Conservation (phyloP, 2,329 filamentous ascomycete genomes). For the Rachicladosporium sp. region DNA sequence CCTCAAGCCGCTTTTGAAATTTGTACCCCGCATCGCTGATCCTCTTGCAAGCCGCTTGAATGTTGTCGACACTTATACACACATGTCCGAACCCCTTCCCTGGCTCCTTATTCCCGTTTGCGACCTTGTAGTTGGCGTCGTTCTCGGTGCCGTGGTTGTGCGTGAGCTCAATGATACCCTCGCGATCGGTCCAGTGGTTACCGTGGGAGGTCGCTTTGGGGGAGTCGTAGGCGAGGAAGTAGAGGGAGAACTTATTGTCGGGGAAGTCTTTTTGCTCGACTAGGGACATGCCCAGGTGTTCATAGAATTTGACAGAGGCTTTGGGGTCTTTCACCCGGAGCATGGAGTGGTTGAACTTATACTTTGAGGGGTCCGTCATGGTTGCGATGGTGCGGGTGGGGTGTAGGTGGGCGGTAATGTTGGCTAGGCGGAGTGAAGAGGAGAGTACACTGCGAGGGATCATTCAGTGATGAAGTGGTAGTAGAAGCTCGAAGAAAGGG, state of each 20-base stretch:
- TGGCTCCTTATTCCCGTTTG: conserved; percentile 86
- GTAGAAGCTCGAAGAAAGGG: no score
- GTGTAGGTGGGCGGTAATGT: conserved; percentile 9
- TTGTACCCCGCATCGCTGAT: conserved; percentile 81
- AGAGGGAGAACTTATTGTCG: conserved; percentile 85
- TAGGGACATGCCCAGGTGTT: conserved; percentile 76
- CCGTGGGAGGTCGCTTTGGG: conserved; percentile 61
- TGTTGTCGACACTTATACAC: conserved; percentile 55
- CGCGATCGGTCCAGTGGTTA: conserved; percentile 63
- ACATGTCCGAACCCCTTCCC: conserved; percentile 73
- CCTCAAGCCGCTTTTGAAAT: conserved; percentile 89
- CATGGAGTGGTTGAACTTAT: conserved; percentile 53
- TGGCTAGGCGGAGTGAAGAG: conserved; percentile 4
- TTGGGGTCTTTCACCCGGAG: conserved; percentile 83
- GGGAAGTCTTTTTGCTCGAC: conserved; percentile 72
- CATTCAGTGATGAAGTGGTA: not conserved
- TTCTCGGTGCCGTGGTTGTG: conserved; percentile 81
- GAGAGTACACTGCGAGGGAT: not conserved
- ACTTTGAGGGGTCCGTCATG: conserved; percentile 48
- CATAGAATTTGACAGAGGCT: conserved; percentile 75
- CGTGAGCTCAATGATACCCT: conserved; percentile 69
- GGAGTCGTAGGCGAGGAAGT: conserved; percentile 84
- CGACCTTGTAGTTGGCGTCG: conserved; percentile 66
- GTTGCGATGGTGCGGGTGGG: conserved; percentile 31
- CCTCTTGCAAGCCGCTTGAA: conserved; percentile 79